A percentile compares a stretch with the other conserved stretches of the same genome.
phyloP scores from a whole-genome alignment of 768 basidiomycete genomes.

The Lentinula raphanica region DNA sequence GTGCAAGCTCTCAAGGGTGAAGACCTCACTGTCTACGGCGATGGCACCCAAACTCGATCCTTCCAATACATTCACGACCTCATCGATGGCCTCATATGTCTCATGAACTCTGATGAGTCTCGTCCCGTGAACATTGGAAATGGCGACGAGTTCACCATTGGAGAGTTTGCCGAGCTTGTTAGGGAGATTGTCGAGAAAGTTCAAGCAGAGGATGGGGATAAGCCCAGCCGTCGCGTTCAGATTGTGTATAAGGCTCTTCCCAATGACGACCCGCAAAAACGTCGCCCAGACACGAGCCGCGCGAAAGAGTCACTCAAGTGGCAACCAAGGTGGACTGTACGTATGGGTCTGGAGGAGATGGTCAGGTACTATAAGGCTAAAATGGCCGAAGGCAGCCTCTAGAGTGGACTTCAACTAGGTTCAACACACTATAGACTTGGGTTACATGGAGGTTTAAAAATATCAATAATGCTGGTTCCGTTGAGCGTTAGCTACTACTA shows the following conservation, averaged over 20 bases:
- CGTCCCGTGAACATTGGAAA: constrained; percentile 97
- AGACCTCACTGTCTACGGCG: constrained; percentile 96
- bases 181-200: constrained; percentile 91
- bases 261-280: constrained; percentile 90
- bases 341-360: constrained; percentile 94
- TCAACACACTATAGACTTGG: no score
- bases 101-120: constrained; percentile 93
- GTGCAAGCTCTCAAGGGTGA: constrained; percentile 94
- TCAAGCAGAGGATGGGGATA: constrained; percentile 72
- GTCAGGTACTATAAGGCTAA: constrained; percentile 88
- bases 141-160: constrained; percentile 92
- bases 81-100: constrained; percentile 83
- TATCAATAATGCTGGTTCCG: no score
- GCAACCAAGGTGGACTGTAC: constrained; percentile 91
- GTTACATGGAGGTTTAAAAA: no score
- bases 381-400: constrained; percentile 80
- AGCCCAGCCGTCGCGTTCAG: constrained; percentile 45
- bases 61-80: constrained; percentile 99
- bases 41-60: constrained; percentile 89
- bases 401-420: no score
- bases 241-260: constrained; percentile 81
- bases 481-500: no score
- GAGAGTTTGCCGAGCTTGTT: constrained; percentile 89
- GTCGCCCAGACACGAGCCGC: constrained; percentile 87
- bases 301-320: constrained; percentile 82